Percentiles rank a stretch among this genome's conserved stretches.
Evolutionary conservation across 495 filamentous ascomycete genomes (phyloP).

Genomic region (Penicillium coprophilum): DNA sequence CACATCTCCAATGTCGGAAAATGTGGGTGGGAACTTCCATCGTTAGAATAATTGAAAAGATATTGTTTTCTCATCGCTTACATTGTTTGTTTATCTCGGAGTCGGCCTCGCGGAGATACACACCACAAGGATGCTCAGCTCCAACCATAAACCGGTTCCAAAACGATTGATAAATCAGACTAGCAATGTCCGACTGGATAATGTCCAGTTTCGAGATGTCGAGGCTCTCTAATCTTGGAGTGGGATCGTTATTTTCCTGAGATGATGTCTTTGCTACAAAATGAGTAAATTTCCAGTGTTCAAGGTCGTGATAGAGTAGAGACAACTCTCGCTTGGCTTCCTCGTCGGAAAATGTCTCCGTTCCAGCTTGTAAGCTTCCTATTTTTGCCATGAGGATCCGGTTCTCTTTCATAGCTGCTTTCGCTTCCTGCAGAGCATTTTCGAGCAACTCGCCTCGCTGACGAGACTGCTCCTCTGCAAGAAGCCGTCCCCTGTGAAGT

Average conservation of each 20-base stretch:
- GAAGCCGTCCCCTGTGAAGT: not conserved
- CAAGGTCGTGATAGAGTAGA: slow-evolving; percentile 4
- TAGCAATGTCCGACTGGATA: not conserved
- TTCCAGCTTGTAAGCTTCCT: not conserved
- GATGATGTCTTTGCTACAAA: not conserved
- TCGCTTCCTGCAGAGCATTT: no score
- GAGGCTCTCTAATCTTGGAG: not conserved
- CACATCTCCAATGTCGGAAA: not conserved
- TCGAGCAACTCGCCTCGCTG: slow-evolving; percentile 1
- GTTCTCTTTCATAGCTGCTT: slow-evolving; percentile 1
- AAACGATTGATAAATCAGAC: not conserved
- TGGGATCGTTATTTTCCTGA: not conserved
- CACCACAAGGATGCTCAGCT: no score
- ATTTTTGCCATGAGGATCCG: not conserved
- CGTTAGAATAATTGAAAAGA: not conserved
- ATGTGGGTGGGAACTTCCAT: not conserved
- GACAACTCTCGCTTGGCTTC: not conserved
- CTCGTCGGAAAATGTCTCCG: not conserved
- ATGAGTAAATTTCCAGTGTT: not conserved
- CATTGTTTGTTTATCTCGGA: not conserved
- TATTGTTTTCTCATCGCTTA: not conserved
- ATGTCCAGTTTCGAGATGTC: not conserved
- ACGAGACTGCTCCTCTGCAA: slow-evolving; percentile 4
- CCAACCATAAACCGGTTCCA: not conserved
- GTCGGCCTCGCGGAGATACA: not conserved